phyloP scores from a whole-genome alignment of 345 rosid species.

The Eucalyptus pauciflora region DNA sequence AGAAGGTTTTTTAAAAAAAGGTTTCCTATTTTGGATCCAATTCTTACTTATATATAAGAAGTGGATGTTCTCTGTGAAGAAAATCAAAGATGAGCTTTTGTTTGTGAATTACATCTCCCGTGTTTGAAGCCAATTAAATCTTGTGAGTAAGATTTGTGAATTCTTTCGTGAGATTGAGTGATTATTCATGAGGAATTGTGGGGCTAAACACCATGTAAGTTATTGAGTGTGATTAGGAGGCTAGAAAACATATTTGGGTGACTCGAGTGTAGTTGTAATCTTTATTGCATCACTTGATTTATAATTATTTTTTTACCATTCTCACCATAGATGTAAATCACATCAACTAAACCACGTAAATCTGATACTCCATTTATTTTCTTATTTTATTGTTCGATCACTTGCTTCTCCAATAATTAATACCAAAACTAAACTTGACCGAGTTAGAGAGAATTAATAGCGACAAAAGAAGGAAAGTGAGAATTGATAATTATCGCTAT shows the following conservation, averaged over 20 bases:
- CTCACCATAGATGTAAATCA: background rate
- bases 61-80: background rate
- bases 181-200: background rate
- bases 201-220: background rate
- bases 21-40: no score
- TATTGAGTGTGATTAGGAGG: background rate
- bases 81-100: background rate
- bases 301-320: no score
- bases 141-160: background rate
- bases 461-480: background rate
- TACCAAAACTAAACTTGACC: background rate
- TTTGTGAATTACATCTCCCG: background rate
- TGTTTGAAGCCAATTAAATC: background rate
- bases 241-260: no score
- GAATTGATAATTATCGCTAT: no score
- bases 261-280: background rate
- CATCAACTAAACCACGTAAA: background rate
- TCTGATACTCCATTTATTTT: no score
- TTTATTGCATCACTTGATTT: no score
- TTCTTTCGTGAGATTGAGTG: background rate
- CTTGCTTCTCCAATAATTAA: background rate
- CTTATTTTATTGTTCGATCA: background rate
- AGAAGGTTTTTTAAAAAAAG: background rate
- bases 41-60: no score
- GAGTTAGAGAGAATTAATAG: background rate